Base-by-base conservation (phyloP, 306 rosid species). In the Begonia masoniana region DNA sequence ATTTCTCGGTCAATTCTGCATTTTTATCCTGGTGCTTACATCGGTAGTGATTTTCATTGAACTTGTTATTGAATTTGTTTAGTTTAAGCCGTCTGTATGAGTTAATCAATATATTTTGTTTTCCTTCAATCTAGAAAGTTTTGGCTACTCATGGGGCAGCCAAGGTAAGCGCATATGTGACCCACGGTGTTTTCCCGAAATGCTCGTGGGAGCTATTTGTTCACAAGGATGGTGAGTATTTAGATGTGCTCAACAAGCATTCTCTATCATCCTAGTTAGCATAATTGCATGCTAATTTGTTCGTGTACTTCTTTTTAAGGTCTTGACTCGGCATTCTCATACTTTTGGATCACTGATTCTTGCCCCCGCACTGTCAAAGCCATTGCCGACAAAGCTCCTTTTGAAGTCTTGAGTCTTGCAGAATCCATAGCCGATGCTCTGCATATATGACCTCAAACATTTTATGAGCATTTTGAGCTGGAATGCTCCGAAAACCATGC, bases 341-440 rank as follows among this genome's bases (percentile, higher is more conserved):
- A 81, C 80, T 91, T 91, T 62, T 91, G 99, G 96, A 91, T 83
- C 71, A 91, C 96, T 24, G 99, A 91, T 77, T 91, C 96, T 59
- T 91, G 96, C 75, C 86, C 96, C 0, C 74, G 71, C 2, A 91
- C 96, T 21, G 94, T 83, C 75, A 74, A 81, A 71, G 88, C 82
- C 26, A 68, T 86, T 23, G 77, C 63, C 50, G 68, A 86, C 58
- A 68, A 65, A 62, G 92, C 96, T 66, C 96, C 96, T 50, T 91
- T 83, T 58, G 94, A 86, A 78, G 83, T 91, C 15, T 13, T 91
- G 67, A 86, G 93, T 67, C 86, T 91, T 8, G 99, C 99, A 13
- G 84, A 82, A 50, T 83, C 99, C 46, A 91, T 86, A 60, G 88
- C 99, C 12, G 76, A 75, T 68, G 84, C 95, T 50, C 82, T 86